phyloP scores from a whole-genome alignment of 2,329 filamentous ascomycete genomes.

The Colletotrichum viniferum region DNA sequence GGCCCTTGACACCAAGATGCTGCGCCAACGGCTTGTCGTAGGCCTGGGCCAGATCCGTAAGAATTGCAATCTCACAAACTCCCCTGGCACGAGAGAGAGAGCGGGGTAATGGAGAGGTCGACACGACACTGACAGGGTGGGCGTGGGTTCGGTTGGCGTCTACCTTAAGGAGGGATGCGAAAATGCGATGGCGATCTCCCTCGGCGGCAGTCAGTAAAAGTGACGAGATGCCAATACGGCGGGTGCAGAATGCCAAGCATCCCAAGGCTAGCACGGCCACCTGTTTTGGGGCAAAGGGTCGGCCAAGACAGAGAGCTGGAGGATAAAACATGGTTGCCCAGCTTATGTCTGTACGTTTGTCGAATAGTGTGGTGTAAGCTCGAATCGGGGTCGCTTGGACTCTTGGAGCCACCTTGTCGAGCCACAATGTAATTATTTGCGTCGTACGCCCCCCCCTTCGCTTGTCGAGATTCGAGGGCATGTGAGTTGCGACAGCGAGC shows the following conservation, averaged over 20 bases:
- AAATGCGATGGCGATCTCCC: not conserved
- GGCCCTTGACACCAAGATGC: not conserved
- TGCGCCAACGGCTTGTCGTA: not conserved
- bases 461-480: not conserved
- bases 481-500: not conserved
- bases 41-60: not conserved
- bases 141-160: not conserved
- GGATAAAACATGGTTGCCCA: not conserved
- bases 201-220: not conserved
- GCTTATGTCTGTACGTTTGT: not conserved
- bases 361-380: not conserved
- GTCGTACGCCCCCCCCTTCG: not conserved
- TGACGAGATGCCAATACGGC: slow-evolving; percentile 7
- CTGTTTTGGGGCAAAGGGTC: not conserved
- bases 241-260: not conserved
- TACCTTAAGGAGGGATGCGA: not conserved
- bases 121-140: slow-evolving; percentile 1
- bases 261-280: slow-evolving; percentile 8
- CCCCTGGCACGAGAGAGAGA: not conserved
- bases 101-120: not conserved
- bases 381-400: not conserved
- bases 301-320: slow-evolving; percentile 1
- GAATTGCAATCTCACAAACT: not conserved
- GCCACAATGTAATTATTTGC: not conserved
- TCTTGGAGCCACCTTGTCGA: not conserved